Base-by-base conservation (phyloP, 352 stramenopile species). In the Phytophthora sojae region DNA sequence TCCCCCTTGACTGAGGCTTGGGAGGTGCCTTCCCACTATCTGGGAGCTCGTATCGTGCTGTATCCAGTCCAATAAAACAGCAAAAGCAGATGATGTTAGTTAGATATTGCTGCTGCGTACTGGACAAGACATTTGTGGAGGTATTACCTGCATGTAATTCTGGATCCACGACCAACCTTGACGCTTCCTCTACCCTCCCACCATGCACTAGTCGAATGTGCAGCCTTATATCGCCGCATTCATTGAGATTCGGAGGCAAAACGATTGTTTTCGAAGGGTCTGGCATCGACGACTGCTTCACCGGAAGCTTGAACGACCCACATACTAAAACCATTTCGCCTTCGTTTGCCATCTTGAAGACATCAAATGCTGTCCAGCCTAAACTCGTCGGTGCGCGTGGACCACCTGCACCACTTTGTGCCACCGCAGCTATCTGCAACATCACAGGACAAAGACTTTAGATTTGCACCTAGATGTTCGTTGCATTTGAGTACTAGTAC, bases 311-410 rank as follows among this genome's bases (percentile, higher is more conserved):
- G 39, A 85, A 79, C 35, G 53, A 73, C 0, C 82, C 81, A 21
- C 55, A 54, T 23, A 21, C 26, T 44, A 86, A 50, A 49, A 21
- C 35, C 35, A 76, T 17, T 3, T 71, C 66, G 26, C 47, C 50
- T 11, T 58, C 35, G 49, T 3, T 65, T 56, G 39, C 37, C 3
- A 32, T 12, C 23, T 49, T 61, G 53, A 90, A 90, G 0, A 88
- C 42, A 1, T 79, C 64, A 21, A 86, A 63, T 0, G 55, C 72
- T 45, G 72, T 82, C 82, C 82, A 89, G 17, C 79, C 82, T 30
- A 89, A 52, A 45, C 60, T 84, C n/a, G 49, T 75, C 39, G 70
- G 52, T 25, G 59, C 21, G 4, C 8, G 17, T 7, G 56, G 23
- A 26, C 64, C 61, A n/a, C 54, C 37, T 37, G 52, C 19, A 39